phyloP scores from a whole-genome alignment of 2,329 filamentous ascomycete species.

The Trichoderma cornu-damae region DNA sequence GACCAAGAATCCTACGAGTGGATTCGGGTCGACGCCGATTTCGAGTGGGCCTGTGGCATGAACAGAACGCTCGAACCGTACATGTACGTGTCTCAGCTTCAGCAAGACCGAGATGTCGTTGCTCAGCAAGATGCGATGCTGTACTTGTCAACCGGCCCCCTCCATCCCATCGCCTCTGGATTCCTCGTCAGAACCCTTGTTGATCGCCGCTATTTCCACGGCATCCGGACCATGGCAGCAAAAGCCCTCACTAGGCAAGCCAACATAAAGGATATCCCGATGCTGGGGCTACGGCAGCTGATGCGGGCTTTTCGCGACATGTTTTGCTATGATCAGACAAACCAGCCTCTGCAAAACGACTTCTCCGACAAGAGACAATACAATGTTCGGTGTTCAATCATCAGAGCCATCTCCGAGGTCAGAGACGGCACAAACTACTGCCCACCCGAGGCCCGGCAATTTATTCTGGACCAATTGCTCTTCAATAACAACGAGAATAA shows the following conservation, averaged over 20 bases:
- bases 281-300: slow-evolving; percentile 78
- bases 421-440: slow-evolving; percentile 70
- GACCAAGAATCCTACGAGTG: slow-evolving; percentile 96
- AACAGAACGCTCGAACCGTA: slow-evolving; percentile 79
- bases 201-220: slow-evolving; percentile 89
- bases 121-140: slow-evolving; percentile 76
- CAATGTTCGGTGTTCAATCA: slow-evolving; percentile 76
- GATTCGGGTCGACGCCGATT: slow-evolving; percentile 97
- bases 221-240: slow-evolving; percentile 81
- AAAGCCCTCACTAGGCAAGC: slow-evolving; percentile 72
- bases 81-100: slow-evolving; percentile 96
- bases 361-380: slow-evolving; percentile 85
- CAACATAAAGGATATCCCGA: slow-evolving; percentile 57
- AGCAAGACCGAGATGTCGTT: slow-evolving; percentile 94
- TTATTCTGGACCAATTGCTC: slow-evolving; percentile 81
- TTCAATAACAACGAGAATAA: slow-evolving; percentile 96
- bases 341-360: slow-evolving; percentile 82
- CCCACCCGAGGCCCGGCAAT: slow-evolving; percentile 71
- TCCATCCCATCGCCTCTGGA: slow-evolving; percentile 79
- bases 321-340: slow-evolving; percentile 74
- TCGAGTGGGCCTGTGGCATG: slow-evolving; percentile 92
- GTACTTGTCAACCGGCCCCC: slow-evolving; percentile 60
- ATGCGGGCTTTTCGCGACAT: slow-evolving; percentile 81
- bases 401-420: slow-evolving; percentile 72
- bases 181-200: slow-evolving; percentile 85